Evolutionary conservation across 495 filamentous ascomycete species (phyloP).

Genomic region (Penicillium canescens): DNA sequence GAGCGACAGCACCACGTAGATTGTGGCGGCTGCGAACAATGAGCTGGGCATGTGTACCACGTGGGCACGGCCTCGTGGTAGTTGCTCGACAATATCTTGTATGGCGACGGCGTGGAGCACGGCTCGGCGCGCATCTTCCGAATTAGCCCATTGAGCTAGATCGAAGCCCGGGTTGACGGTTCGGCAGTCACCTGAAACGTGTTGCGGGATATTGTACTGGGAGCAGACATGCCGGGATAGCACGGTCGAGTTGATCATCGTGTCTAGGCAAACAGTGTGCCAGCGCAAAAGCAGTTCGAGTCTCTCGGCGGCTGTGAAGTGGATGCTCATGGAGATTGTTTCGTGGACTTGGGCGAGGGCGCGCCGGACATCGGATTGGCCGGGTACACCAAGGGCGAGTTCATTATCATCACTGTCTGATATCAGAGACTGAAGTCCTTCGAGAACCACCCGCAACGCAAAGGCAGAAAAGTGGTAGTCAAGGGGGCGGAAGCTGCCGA

Average conservation of each 20-base stretch:
- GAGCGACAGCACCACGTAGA: constrained; percentile 44
- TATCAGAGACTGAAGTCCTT: constrained; percentile 47
- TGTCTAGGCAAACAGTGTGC: constrained; percentile 50
- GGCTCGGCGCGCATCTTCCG: constrained; percentile 43
- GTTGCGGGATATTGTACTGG: constrained; percentile 41
- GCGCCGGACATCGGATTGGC: constrained; percentile 38
- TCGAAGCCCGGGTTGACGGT: constrained; percentile 33
- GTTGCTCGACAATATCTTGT: constrained; percentile 50
- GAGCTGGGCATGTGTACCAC: constrained; percentile 49
- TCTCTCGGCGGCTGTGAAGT: constrained; percentile 38
- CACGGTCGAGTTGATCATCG: constrained; percentile 42
- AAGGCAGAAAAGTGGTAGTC: constrained; percentile 45
- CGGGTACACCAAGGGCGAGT: constrained; percentile 40
- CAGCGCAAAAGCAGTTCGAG: constrained; percentile 48
- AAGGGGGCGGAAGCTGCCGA: constrained; percentile 30
- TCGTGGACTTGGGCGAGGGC: constrained; percentile 46
- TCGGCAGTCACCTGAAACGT: constrained; percentile 34
- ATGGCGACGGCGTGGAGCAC: constrained; percentile 49
- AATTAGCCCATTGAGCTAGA: constrained; percentile 39
- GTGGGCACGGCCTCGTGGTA: constrained; percentile 48
- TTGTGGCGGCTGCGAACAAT: constrained; percentile 44
- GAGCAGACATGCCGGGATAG: constrained; percentile 45
- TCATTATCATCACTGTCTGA: constrained; percentile 44
- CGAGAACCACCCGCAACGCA: constrained; percentile 43
- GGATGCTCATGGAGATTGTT: constrained; percentile 38